Evolutionary conservation across 106 monocot species (phyloP).

Genomic region (Dactylorhiza incarnata): DNA sequence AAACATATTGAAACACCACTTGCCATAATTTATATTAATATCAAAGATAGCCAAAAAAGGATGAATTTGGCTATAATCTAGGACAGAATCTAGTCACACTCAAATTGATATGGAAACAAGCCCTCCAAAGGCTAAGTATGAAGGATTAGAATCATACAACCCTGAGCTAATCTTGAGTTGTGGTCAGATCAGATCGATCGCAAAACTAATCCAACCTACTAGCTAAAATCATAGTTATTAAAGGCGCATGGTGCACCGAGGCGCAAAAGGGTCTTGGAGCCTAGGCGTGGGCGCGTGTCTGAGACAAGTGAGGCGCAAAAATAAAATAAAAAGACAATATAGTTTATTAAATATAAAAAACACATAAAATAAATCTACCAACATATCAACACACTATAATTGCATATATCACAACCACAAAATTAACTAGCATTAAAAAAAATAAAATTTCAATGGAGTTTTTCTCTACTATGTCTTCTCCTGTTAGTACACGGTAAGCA

Average conservation of each 20-base stretch:
- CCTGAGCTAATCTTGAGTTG: not conserved
- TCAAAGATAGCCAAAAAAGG: not conserved
- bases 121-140: not conserved
- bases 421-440: too few species aligned
- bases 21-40: not conserved
- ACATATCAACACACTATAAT: too few species aligned
- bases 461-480: too few species aligned
- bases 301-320: too few species aligned
- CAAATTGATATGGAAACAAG: not conserved
- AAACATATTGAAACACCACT: not conserved
- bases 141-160: not conserved
- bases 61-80: not conserved
- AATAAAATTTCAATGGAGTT: too few species aligned
- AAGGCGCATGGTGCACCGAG: too few species aligned
- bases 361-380: too few species aligned
- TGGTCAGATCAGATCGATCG: not conserved
- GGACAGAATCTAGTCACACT: not conserved
- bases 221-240: not conserved
- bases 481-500: too few species aligned
- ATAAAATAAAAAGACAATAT: too few species aligned
- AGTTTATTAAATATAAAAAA: too few species aligned
- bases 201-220: not conserved
- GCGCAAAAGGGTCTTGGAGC: not conserved
- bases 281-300: too few species aligned
- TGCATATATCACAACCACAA: too few species aligned